A percentile compares a stretch with the other conserved stretches of the same genome.
These are phyloP conservation scores for Lepraria neglecta DNA, from an alignment of 495 filamentous ascomycete species.

Conservation along the genomic window DNA sequence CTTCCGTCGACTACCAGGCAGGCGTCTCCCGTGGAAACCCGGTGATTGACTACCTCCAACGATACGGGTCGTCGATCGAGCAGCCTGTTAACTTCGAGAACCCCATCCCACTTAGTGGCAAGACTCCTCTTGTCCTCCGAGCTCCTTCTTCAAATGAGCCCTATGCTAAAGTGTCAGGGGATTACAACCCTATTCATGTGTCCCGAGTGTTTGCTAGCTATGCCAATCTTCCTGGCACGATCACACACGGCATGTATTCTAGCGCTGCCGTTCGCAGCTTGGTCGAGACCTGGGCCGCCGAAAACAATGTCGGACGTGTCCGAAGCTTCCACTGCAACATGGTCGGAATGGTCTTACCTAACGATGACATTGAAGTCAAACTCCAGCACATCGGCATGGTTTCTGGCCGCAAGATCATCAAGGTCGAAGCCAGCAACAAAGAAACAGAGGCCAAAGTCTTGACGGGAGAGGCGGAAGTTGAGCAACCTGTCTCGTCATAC, in stretches of 20 bases:
- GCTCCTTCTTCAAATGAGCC: constrained; percentile 97
- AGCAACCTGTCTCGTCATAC: constrained; percentile 95
- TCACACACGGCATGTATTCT: constrained; percentile 99
- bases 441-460: constrained; percentile 95
- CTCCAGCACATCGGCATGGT: constrained; percentile 97
- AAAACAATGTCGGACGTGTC: constrained; percentile 96
- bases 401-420: constrained; percentile 96
- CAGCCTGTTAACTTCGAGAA: constrained; percentile 98
- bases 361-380: constrained; percentile 88
- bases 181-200: constrained; percentile 98
- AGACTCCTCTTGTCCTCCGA: constrained; percentile 75
- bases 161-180: constrained; percentile 93
- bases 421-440: constrained; percentile 88
- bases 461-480: constrained; percentile 91
- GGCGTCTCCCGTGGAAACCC: constrained; percentile 90
- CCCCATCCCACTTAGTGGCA: constrained; percentile 88
- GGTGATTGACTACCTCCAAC: constrained; percentile 90
- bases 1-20: constrained; percentile 88
- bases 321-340: constrained; percentile 92
- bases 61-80: constrained; percentile 87
- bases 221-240: constrained; percentile 89
- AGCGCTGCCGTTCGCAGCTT: constrained; percentile 94
- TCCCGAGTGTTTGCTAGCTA: constrained; percentile 93
- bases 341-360: constrained; percentile 95
- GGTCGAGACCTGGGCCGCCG: constrained; percentile 98